Evolutionary conservation across 257 asterid genomes (phyloP), one percentile per base, ranked within the genome.

Genomic region (Solanum virginianum): DNA sequence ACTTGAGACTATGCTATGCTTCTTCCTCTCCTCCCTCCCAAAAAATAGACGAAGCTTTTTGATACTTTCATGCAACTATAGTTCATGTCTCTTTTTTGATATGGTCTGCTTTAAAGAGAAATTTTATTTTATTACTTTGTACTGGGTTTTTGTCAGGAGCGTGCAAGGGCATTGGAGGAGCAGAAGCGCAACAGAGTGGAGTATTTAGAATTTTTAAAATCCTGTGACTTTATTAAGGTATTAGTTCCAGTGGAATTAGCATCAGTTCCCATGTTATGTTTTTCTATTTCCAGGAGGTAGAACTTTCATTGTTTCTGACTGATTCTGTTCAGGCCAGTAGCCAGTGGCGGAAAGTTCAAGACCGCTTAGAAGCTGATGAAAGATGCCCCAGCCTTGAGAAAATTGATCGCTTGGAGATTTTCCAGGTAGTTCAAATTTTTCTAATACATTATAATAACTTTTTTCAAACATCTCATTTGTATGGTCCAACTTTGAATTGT

Each of bases 281-380:
- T 83, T 77, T 69, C 53, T n/a, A 60, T 55, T 69, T 63, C 49
- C 59, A 80, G 69, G 66, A 75, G 69, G 18, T 80, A 43, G 26
- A 68, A 8, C 43, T 36, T 81, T 70, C 57, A 22, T 57, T 63
- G 32, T 81, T 8, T 80, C 36, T 80, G 87, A 47, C 80, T 80
- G 85, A 63, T 41, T 83, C 82, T 83, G 49, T 85, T 72, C 90
- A 97, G 99, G 95, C 98, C 56, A 93, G 94, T 88, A 97, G 99
- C 86, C 99, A 97, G 87, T 97, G 99, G 99, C 90, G 99, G 80
- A 97, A 91, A 92, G 94, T 97, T 85, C 99, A 95, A 86, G 91
- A 93, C 72, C 99, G 95, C 65, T 83, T 95, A 84, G 99, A 97
- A 89, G 93, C 90, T 86, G 99, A 97, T 88, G 98, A 93, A 89